These are phyloP conservation scores for Phytophthora rubi DNA, from an alignment of 352 stramenopile species.

Conservation along the genomic window DNA sequence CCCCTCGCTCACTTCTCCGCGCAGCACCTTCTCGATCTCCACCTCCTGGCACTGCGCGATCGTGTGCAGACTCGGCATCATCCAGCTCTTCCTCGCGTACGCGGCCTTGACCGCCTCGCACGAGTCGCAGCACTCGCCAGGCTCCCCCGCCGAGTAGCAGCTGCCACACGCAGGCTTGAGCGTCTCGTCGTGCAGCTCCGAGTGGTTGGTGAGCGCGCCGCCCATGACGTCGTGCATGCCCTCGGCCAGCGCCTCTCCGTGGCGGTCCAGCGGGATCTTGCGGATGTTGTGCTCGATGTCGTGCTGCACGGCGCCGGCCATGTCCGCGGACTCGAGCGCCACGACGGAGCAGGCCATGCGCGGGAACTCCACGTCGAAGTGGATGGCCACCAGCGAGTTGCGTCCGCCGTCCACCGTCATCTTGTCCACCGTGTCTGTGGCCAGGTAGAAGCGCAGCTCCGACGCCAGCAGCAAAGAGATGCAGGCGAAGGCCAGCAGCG, in stretches of 20 bases:
- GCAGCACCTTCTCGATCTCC: slow-evolving; percentile 80
- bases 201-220: slow-evolving; percentile 74
- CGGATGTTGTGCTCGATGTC: slow-evolving; percentile 85
- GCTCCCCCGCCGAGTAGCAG: slow-evolving; percentile 76
- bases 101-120: slow-evolving; percentile 69
- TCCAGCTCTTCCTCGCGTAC: slow-evolving; percentile 74
- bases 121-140: slow-evolving; percentile 76
- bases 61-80: slow-evolving; percentile 83
- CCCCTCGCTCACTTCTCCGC: slow-evolving; percentile 77
- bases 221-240: slow-evolving; percentile 68
- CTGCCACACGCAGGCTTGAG: slow-evolving; percentile 70
- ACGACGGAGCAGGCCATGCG: slow-evolving; percentile 82
- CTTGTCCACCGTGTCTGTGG: slow-evolving; percentile 82
- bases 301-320: slow-evolving; percentile 71
- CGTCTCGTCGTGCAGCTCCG: slow-evolving; percentile 56
- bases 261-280: slow-evolving; percentile 67
- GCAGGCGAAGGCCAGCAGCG: slow-evolving; percentile 68
- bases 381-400: slow-evolving; percentile 73
- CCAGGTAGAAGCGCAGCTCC: slow-evolving; percentile 81
- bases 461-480: slow-evolving; percentile 75
- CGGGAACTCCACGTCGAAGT: slow-evolving; percentile 86
- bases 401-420: slow-evolving; percentile 84
- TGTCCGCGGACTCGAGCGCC: slow-evolving; percentile 74
- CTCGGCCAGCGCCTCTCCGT: slow-evolving; percentile 54
- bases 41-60: slow-evolving; percentile 78